These are phyloP conservation scores for Cladosporium halotolerans DNA, from an alignment of 2,329 filamentous ascomycete genomes.

Conservation along the genomic window DNA sequence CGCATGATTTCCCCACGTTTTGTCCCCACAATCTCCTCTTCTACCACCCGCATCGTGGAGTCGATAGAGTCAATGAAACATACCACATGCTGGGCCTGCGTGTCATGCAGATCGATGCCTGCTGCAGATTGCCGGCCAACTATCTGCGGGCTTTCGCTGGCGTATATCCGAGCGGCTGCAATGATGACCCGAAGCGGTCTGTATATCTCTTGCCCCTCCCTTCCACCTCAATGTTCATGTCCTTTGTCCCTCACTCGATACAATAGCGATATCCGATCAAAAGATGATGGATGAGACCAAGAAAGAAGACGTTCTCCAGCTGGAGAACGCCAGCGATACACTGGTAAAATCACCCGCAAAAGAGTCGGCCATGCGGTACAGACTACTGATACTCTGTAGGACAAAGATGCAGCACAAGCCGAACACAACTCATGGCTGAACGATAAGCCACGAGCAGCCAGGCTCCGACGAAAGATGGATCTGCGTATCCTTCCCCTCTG, in stretches of 20 bases:
- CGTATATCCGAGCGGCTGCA: constrained; percentile 2
- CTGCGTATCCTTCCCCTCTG: constrained; percentile 20
- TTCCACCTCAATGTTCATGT: neutral
- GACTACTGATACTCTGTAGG: neutral
- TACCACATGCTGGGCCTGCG: neutral
- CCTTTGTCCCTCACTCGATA: neutral
- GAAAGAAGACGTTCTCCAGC: constrained; percentile 1
- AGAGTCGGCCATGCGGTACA: neutral
- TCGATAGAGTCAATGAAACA: neutral
- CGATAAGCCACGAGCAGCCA: constrained; percentile 18
- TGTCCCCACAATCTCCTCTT: neutral
- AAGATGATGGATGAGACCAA: neutral
- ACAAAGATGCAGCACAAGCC: constrained; percentile 1
- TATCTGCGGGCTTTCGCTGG: neutral
- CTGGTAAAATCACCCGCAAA: neutral
- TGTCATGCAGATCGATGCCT: neutral
- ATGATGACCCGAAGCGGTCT: neutral
- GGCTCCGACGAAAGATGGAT: constrained; percentile 20
- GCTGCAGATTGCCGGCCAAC: neutral
- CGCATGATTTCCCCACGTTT: constrained; percentile 7
- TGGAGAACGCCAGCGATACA: constrained; percentile 5
- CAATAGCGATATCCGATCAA: neutral
- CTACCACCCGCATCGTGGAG: neutral
- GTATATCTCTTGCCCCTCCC: neutral
- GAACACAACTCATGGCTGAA: constrained; percentile 15